A percentile compares a stretch with the other conserved stretches of the same genome.
These are phyloP conservation scores for Perkinsus chesapeaki DNA, from an alignment of 169 alveolate species.

Conservation along the genomic window DNA sequence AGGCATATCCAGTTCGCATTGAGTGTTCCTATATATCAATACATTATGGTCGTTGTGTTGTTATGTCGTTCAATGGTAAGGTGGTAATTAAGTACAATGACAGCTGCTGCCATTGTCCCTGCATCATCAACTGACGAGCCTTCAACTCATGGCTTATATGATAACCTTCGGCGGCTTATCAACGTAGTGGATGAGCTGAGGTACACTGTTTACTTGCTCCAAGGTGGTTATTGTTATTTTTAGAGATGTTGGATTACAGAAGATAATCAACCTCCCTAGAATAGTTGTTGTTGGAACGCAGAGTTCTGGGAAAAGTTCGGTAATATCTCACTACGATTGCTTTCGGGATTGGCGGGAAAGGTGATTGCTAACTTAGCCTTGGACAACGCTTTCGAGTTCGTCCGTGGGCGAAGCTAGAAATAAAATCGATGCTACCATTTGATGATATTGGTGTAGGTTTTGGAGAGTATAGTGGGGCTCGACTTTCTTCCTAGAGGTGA, in stretches of 20 bases:
- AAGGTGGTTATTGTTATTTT: constrained; percentile 1
- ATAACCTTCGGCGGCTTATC: constrained; percentile 34
- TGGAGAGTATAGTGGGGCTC: constrained; percentile 94
- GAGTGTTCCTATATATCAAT: background rate
- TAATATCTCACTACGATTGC: background rate
- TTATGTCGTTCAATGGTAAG: background rate
- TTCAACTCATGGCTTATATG: constrained; percentile 12
- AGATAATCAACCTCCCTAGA: constrained; percentile 76
- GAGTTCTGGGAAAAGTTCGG: constrained; percentile 66
- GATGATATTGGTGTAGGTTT: constrained; percentile 80
- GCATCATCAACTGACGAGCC: no score
- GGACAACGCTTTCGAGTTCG: no score
- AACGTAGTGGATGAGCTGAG: constrained; percentile 29
- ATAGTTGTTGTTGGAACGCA: constrained; percentile 77
- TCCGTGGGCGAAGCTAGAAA: no score
- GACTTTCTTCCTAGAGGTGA: constrained; percentile 96
- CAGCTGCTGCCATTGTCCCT: background rate
- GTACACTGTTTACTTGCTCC: background rate
- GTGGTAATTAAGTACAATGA: background rate
- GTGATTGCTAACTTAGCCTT: no score
- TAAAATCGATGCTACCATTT: background rate
- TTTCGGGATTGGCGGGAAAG: background rate
- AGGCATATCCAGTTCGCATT: background rate
- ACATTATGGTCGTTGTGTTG: background rate
- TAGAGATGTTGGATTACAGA: constrained; percentile 83